A percentile compares a stretch with the other conserved stretches of the same genome.
Conservation (phyloP, 805 yeast species). For the Wilhelminamyces savonicus region DNA sequence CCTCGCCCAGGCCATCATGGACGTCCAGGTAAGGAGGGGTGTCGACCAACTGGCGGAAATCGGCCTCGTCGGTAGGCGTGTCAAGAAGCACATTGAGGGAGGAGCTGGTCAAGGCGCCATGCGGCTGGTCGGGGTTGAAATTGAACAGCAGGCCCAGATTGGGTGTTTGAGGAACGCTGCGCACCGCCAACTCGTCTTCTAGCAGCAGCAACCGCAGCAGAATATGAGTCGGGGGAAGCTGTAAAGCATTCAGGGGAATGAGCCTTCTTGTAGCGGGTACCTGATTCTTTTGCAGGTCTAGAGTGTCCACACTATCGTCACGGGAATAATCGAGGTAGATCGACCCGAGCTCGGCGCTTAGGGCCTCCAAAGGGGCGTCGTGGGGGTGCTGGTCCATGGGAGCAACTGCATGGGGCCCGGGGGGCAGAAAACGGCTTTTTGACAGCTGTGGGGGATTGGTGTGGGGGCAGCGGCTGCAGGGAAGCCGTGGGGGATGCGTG, state of each 20-base stretch:
- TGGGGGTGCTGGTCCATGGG: no score
- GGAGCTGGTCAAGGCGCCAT: slow-evolving; percentile 22
- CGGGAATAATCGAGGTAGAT: slow-evolving; percentile 15
- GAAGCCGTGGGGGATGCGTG: no score
- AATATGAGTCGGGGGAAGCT: slow-evolving; percentile 10
- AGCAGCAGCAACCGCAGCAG: slow-evolving; percentile 19
- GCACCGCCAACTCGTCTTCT: slow-evolving; percentile 6
- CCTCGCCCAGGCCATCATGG: slow-evolving; percentile 8
- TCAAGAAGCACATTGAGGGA: slow-evolving; percentile 32
- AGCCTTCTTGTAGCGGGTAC: no score
- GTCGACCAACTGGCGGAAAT: slow-evolving; percentile 10
- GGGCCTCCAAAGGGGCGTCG: slow-evolving; percentile 3
- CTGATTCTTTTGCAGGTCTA: slow-evolving; percentile 18
- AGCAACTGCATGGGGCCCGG: no score
- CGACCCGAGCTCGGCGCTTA: slow-evolving; percentile 17
- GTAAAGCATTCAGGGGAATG: no score
- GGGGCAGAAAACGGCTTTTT: no score
- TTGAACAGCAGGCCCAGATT: slow-evolving; percentile 25
- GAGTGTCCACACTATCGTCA: slow-evolving; percentile 18
- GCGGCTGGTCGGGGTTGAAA: slow-evolving; percentile 16
- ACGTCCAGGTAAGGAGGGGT: background rate
- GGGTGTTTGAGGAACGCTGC: slow-evolving; percentile 28
- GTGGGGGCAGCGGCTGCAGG: no score
- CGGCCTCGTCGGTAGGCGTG: slow-evolving; percentile 18
- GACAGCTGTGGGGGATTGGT: no score